These are phyloP conservation scores for Omphalea diandra DNA, from an alignment of 441 rosid species.

Conservation along the genomic window DNA sequence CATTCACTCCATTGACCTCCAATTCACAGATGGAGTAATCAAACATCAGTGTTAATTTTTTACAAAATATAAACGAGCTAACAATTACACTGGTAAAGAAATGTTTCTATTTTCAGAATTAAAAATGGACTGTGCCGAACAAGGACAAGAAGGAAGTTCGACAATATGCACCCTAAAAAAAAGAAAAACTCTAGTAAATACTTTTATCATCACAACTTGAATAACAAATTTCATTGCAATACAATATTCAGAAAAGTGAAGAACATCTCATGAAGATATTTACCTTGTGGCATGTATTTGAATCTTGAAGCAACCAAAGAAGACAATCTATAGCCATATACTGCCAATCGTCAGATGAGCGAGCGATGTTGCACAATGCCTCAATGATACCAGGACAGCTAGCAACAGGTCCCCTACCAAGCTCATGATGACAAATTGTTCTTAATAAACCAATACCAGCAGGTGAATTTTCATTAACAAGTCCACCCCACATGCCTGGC, in stretches of 20 bases:
- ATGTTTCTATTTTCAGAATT: background rate
- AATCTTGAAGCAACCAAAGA: constrained; percentile 93
- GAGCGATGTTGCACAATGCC: constrained; percentile 83
- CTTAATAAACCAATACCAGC: constrained; percentile 94
- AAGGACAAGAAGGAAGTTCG: background rate
- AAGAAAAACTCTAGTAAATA: background rate
- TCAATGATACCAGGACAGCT: constrained; percentile 78
- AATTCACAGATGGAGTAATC: background rate
- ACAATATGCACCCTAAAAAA: background rate
- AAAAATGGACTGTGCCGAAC: background rate
- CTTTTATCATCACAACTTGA: background rate
- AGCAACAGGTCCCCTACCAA: constrained; percentile 89
- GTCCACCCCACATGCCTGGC: constrained; percentile 99
- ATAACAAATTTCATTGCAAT: background rate
- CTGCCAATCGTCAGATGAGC: constrained; percentile 97
- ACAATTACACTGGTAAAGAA: background rate
- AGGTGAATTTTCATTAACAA: constrained; percentile 93
- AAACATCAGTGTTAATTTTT: background rate
- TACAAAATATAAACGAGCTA: too few species aligned
- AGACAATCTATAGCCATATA: constrained; percentile 96
- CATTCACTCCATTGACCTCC: background rate
- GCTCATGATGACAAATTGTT: constrained; percentile 92
- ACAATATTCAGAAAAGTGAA: background rate
- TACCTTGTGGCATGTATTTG: constrained; percentile 78
- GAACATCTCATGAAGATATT: background rate